Percentiles rank a stretch among this genome's conserved stretches.
phyloP scores from a whole-genome alignment of 108 stramenopile species.

The Hondaea fermentalgiana region DNA sequence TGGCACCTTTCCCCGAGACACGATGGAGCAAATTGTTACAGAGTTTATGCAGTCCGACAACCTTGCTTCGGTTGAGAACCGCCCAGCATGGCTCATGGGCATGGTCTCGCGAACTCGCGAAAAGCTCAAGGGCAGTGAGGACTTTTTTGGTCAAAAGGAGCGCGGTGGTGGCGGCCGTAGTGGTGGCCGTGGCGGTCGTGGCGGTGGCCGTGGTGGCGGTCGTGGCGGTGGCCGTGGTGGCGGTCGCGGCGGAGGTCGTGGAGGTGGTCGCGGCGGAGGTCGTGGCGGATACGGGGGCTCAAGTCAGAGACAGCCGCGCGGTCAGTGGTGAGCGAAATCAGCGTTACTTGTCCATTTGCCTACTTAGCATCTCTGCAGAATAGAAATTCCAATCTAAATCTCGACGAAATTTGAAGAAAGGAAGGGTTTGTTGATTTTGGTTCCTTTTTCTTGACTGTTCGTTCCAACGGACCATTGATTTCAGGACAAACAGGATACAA shows the following conservation, averaged over 20 bases:
- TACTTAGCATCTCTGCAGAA: too few relatives aligned
- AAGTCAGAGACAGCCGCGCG: background rate
- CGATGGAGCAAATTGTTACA: background rate
- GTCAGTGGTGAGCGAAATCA: background rate
- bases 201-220: background rate
- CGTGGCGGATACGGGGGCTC: background rate
- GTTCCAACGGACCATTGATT: too few relatives aligned
- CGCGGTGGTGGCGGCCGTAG: background rate
- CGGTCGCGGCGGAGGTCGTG: background rate
- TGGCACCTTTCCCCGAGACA: background rate
- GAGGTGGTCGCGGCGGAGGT: background rate
- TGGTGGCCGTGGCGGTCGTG: background rate
- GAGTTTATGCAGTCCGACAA: conserved; percentile 2
- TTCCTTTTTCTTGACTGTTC: too few relatives aligned
- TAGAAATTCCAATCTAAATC: too few relatives aligned
- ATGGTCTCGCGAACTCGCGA: background rate
- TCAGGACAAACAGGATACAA: too few relatives aligned
- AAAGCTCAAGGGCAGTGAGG: background rate
- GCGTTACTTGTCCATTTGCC: background rate
- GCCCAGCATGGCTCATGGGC: conserved; percentile 15
- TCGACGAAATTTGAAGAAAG: too few relatives aligned
- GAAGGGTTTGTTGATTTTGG: too few relatives aligned
- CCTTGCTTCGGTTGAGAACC: background rate
- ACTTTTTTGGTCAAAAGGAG: background rate
- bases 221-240: background rate